Percentiles rank a stretch among this genome's conserved stretches.
These are phyloP conservation scores for Fusarium algeriense DNA, from an alignment of 2,329 filamentous ascomycete genomes.

Conservation along the genomic window DNA sequence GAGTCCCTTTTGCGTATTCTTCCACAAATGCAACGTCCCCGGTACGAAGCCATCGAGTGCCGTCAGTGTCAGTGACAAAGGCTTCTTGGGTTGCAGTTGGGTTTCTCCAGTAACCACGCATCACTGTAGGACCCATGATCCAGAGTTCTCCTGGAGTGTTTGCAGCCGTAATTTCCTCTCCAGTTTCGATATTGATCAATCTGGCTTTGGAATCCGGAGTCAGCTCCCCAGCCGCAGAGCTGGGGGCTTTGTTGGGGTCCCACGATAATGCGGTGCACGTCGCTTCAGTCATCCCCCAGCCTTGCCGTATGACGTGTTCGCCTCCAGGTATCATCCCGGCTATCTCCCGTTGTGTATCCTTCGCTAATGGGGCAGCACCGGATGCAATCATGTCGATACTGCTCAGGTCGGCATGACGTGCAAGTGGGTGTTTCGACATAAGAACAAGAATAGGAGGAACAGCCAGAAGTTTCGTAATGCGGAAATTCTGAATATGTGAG, in stretches of 20 bases:
- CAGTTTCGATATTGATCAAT: conserved; percentile 70
- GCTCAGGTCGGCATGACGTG: conserved; percentile 75
- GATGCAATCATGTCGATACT: conserved; percentile 69
- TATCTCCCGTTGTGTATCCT: conserved; percentile 60
- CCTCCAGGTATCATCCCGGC: conserved; percentile 63
- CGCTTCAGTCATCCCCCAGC: conserved; percentile 89
- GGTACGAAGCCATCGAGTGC: conserved; percentile 76
- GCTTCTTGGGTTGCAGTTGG: conserved; percentile 74
- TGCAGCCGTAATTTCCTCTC: conserved; percentile 61
- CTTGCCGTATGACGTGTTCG: conserved; percentile 66
- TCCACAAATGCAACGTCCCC: conserved; percentile 79
- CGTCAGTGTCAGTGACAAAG: conserved; percentile 58
- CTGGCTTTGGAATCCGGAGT: conserved; percentile 65
- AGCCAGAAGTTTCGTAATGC: conserved; percentile 73
- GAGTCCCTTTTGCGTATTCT: conserved; percentile 63
- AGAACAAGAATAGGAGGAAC: conserved; percentile 83
- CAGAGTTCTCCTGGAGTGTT: conserved; percentile 77
- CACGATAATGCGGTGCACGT: conserved; percentile 79
- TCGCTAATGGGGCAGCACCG: conserved; percentile 77
- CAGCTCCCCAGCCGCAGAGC: conserved; percentile 51
- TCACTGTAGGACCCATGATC: conserved; percentile 77
- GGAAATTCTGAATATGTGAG: conserved; percentile 73
- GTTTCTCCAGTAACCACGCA: conserved; percentile 83
- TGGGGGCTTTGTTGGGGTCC: conserved; percentile 68
- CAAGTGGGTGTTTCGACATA: conserved; percentile 77